Conservation (phyloP, 2,329 filamentous ascomycete species). For the Tolypocladium tropicale region DNA sequence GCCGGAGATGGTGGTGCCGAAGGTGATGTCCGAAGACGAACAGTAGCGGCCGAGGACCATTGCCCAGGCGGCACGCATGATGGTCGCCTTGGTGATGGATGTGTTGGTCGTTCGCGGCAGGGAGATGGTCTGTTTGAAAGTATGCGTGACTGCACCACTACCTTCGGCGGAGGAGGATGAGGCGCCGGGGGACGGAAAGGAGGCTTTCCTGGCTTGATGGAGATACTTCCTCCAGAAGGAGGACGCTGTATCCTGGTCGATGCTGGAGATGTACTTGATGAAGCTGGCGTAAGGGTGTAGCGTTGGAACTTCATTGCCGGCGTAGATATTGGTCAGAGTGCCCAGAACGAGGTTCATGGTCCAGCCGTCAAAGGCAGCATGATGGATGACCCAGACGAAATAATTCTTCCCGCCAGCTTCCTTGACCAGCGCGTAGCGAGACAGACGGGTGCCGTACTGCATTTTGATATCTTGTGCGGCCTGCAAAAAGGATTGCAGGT, state of each 20-base stretch:
- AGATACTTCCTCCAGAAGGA: conserved; percentile 3
- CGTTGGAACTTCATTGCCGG: background rate
- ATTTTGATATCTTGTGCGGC: background rate
- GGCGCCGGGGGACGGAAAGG: conserved; percentile 1
- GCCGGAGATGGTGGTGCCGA: conserved; percentile 17
- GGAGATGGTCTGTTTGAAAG: background rate
- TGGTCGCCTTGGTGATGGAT: conserved; percentile 8
- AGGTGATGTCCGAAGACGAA: conserved; percentile 11
- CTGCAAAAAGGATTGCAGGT: background rate
- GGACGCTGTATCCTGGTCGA: background rate
- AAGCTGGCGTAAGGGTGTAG: conserved; percentile 6
- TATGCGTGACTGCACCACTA: background rate
- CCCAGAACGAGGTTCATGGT: conserved; percentile 1
- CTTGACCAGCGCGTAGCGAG: background rate
- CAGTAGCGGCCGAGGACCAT: conserved; percentile 11
- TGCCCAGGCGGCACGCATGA: conserved; percentile 15
- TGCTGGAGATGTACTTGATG: conserved; percentile 4
- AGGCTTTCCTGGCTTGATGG: background rate
- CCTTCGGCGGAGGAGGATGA: background rate
- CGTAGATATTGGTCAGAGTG: conserved; percentile 2
- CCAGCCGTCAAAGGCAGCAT: conserved; percentile 14
- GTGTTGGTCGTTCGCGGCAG: background rate
- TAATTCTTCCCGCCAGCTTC: background rate
- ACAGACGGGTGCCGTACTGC: background rate
- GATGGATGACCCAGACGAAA: conserved; percentile 12